Evolutionary conservation across 768 basidiomycete species (phyloP).

Genomic region (Mycena haematopus): DNA sequence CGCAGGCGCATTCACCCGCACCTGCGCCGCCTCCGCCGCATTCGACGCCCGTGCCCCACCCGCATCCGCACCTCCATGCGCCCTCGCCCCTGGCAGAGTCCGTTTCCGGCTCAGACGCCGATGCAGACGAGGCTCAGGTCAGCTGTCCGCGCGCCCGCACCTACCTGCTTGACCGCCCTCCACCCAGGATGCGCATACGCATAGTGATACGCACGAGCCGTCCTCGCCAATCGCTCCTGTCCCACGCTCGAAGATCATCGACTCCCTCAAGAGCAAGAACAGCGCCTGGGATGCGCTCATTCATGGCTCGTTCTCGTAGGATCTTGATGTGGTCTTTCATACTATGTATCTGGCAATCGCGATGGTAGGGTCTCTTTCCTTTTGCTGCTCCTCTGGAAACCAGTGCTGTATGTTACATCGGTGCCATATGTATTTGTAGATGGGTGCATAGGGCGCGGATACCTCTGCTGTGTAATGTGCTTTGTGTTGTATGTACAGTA

Average conservation of each 20-base stretch:
- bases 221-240: conserved; percentile 27
- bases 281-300: conserved; percentile 71
- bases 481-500: conserved; percentile 3
- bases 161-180: conserved; percentile 18
- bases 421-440: conserved; percentile 16
- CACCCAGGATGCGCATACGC: conserved; percentile 26
- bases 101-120: neutral
- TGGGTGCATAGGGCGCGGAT: neutral
- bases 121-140: conserved; percentile 14
- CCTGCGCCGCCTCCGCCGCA: conserved; percentile 23
- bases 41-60: conserved; percentile 15
- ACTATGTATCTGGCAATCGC: neutral
- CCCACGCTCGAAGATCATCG: conserved; percentile 52
- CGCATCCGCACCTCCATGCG: conserved; percentile 31
- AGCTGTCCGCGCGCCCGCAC: neutral
- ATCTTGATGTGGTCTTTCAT: neutral
- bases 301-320: conserved; percentile 69
- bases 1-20: conserved; percentile 21
- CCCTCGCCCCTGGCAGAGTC: conserved; percentile 19
- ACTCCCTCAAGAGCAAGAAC: conserved; percentile 62
- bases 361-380: conserved; percentile 13
- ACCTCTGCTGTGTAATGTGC: neutral
- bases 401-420: neutral
- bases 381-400: conserved; percentile 7
- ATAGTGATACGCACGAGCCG: conserved; percentile 30